Evolutionary conservation across 345 rosid genomes (phyloP).

Genomic region (Lepidium africanum): DNA sequence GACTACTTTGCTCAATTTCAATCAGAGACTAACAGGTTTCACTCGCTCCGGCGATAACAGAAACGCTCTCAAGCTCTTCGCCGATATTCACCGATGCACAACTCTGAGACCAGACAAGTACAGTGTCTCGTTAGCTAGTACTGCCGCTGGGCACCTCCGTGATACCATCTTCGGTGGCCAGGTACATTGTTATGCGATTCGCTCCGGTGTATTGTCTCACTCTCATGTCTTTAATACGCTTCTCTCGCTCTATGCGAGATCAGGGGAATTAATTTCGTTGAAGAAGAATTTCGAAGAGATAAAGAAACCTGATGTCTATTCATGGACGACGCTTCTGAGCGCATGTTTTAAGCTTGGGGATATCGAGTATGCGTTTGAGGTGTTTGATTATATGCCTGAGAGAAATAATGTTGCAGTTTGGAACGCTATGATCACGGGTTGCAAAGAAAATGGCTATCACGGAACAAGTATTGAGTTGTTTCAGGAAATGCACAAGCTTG

Average conservation of each 20-base stretch:
- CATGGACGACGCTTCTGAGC: conserved; percentile 59
- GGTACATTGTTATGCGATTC: conserved; percentile 51
- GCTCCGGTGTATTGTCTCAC: conserved; percentile 37
- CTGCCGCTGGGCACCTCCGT: conserved; percentile 50
- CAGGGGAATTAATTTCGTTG: conserved; percentile 29
- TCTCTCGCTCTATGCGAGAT: conserved; percentile 47
- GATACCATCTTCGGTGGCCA: conserved; percentile 36
- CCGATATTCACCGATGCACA: conserved; percentile 31
- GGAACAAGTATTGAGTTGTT: conserved; percentile 44
- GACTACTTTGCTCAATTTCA: conserved; percentile 38
- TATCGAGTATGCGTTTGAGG: conserved; percentile 39
- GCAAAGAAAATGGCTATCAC: conserved; percentile 40
- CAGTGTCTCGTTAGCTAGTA: conserved; percentile 50
- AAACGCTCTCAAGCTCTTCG: conserved; percentile 49
- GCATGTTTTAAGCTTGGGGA: conserved; percentile 41
- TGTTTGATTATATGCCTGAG: conserved; percentile 48
- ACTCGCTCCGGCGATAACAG: conserved; percentile 36
- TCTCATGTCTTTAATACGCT: conserved; percentile 58
- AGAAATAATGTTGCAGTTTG: conserved; percentile 44
- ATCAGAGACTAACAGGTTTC: conserved; percentile 39
- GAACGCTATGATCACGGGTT: conserved; percentile 79
- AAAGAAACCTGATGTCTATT: conserved; percentile 49
- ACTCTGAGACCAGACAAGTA: conserved; percentile 52
- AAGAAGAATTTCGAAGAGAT: conserved; percentile 48
- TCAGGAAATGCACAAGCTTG: conserved; percentile 46